Base-by-base conservation (phyloP, 306 rosid genomes). In the Citrullus colocynthis region DNA sequence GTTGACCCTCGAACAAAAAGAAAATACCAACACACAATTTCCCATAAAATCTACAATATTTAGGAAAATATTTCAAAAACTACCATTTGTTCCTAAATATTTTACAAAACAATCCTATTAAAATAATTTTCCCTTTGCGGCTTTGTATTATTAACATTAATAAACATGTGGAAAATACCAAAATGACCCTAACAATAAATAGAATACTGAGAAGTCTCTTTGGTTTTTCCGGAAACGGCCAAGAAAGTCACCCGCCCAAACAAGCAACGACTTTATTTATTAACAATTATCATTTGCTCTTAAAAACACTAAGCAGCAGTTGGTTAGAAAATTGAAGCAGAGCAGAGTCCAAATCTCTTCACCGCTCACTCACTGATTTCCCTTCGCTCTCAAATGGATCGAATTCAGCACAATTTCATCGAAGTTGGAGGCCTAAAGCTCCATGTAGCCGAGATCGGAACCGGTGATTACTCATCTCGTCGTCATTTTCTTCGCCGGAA, bases 361-460 rank as follows among this genome's bases (percentile, higher is more conserved):
- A 1, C 6, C 7, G 6, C 5, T 54, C 59, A 17, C 59, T 17
- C 59, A 17, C 59, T 54, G 21, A 54, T 54, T 54, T 52, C 57
- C 57, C n/a, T 51, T 16, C 1, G 6, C 9, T 54, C 58, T 54
- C 21, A 7, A 54, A 54, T 54, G 90, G 88, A 88, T 4, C 69
- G 83, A 85, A 91, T 93, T 37, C 88, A 89, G 61, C 97, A 88
- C 90, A 89, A 84, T 51, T 85, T 88, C 71, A 71, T 91, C 14
- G 51, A 84, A 8, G 88, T 88, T 0, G 82, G 81, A 24, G 86
- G 71, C 10, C 87, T 91, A 3, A 91, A 87, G 65, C 93, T 91
- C 32, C 97, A 91, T 80, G 75, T 87, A 0, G 93, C 97, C 2
- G 91, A 93, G 51, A 64, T 82, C 41, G 97, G 97, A 88, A 61